These are phyloP conservation scores for Ophiognomonia clavigignenti-juglandacearum DNA, from an alignment of 2,329 filamentous ascomycete species.

Conservation along the genomic window DNA sequence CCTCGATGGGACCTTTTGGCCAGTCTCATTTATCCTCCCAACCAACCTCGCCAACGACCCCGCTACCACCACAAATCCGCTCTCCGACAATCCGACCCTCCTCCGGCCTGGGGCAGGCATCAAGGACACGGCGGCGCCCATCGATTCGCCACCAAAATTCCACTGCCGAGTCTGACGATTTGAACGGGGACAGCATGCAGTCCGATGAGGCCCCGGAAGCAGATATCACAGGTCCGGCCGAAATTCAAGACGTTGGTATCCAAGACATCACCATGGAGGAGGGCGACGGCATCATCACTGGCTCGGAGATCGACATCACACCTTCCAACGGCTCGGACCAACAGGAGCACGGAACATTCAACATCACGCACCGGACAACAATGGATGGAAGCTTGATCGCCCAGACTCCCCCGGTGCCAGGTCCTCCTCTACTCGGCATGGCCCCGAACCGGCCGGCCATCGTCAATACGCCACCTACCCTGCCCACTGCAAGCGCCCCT, in stretches of 20 bases:
- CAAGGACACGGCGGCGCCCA: constrained; percentile 63
- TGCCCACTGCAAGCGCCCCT: constrained; percentile 67
- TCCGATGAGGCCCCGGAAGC: constrained; percentile 74
- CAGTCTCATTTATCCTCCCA: constrained; percentile 74
- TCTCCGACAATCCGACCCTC: constrained; percentile 51
- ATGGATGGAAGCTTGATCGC: constrained; percentile 80
- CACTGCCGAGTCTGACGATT: constrained; percentile 83
- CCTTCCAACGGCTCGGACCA: constrained; percentile 77
- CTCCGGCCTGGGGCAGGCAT: constrained; percentile 46
- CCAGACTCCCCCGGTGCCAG: constrained; percentile 41
- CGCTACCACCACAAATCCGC: constrained; percentile 60
- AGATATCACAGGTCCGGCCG: constrained; percentile 74
- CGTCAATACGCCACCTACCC: constrained; percentile 65
- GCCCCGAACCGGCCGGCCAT: constrained; percentile 69
- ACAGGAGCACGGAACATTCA: constrained; percentile 87
- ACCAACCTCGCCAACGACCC: constrained; percentile 85
- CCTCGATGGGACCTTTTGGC: constrained; percentile 71
- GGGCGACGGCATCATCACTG: constrained; percentile 72
- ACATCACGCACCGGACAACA: constrained; percentile 81
- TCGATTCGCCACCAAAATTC: constrained; percentile 89
- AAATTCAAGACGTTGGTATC: constrained; percentile 80
- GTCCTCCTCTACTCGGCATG: constrained; percentile 62
- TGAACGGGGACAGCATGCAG: constrained; percentile 74
- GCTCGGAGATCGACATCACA: constrained; percentile 67
- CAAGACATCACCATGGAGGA: constrained; percentile 79